phyloP scores from a whole-genome alignment of 2,329 filamentous ascomycete species.

The Stagonosporopsis cucurbitacearum region DNA sequence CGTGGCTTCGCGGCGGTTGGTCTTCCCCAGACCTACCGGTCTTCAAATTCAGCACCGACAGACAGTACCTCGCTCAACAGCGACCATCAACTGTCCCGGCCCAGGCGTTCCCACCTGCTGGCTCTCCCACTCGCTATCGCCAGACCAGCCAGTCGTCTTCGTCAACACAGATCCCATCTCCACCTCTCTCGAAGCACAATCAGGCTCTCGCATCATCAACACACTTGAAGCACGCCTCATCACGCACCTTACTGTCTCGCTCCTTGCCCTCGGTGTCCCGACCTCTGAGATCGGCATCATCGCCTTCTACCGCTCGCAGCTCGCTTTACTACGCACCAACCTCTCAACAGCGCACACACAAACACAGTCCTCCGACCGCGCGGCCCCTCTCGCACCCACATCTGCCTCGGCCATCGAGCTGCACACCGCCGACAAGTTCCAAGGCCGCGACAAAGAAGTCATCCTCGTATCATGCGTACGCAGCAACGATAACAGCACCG shows the following conservation, averaged over 20 bases:
- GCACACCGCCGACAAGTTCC: conserved; percentile 96
- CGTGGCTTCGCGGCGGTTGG: conserved; percentile 72
- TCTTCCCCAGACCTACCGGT: conserved; percentile 61
- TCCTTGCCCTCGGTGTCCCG: conserved; percentile 77
- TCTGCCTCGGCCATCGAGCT: conserved; percentile 70
- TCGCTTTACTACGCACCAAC: conserved; percentile 78
- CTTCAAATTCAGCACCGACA: conserved; percentile 45
- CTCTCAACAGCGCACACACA: conserved; percentile 62
- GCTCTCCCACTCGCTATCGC: conserved; percentile 74
- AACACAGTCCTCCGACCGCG: conserved; percentile 54
- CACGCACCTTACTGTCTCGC: conserved; percentile 77
- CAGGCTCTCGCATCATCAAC: conserved; percentile 86
- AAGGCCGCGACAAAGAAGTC: conserved; percentile 94
- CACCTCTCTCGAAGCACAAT: conserved; percentile 69
- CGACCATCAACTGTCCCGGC: conserved; percentile 56
- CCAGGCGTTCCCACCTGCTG: conserved; percentile 67
- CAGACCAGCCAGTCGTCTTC: conserved; percentile 78
- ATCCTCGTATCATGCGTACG: conserved; percentile 87
- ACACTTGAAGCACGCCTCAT: conserved; percentile 79
- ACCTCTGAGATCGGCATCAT: conserved; percentile 87
- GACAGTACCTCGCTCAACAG: conserved; percentile 18
- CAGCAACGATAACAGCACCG: conserved; percentile 78
- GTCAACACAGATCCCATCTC: conserved; percentile 84
- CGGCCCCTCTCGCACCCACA: conserved; percentile 20
- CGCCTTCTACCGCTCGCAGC: conserved; percentile 93